phyloP scores from a whole-genome alignment of 257 asterid genomes.

The Paulownia fortunei region DNA sequence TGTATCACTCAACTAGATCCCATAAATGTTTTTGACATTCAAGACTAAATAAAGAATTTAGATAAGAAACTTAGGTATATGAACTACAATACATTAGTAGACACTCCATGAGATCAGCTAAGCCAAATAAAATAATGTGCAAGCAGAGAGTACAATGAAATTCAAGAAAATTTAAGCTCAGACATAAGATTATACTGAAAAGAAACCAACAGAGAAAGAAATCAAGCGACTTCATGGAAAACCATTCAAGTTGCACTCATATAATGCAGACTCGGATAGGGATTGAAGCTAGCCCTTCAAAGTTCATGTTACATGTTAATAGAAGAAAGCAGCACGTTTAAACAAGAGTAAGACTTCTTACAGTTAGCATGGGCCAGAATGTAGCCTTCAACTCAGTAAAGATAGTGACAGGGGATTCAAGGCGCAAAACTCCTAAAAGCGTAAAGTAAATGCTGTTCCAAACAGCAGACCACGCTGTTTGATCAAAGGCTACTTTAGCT shows the following conservation, averaged over 20 bases:
- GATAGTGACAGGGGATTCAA: conserved; percentile 70
- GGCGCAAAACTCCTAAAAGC: conserved; percentile 69
- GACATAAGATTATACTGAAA: no score
- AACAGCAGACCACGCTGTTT: conserved; percentile 78
- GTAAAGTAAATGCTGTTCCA: conserved; percentile 88
- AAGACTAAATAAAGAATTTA: background rate
- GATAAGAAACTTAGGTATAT: background rate
- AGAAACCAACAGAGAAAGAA: background rate
- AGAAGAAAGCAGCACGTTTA: background rate
- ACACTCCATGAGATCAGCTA: background rate
- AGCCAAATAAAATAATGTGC: background rate
- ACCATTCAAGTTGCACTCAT: background rate
- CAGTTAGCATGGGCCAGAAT: conserved; percentile 84
- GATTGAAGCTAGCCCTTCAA: background rate
- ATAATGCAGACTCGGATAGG: background rate
- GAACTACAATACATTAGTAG: background rate
- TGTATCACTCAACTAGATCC: background rate
- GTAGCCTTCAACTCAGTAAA: conserved; percentile 72
- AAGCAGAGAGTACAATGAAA: background rate
- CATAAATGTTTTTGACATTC: background rate
- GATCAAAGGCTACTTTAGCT: conserved; percentile 78
- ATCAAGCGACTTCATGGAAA: background rate
- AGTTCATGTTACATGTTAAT: background rate
- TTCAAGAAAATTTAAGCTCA: background rate
- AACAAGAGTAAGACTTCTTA: conserved; percentile 49